Percentiles rank a stretch among this genome's conserved stretches.
Conservation (phyloP, 2,329 filamentous ascomycete genomes). For the Fonsecaea pedrosoi region DNA sequence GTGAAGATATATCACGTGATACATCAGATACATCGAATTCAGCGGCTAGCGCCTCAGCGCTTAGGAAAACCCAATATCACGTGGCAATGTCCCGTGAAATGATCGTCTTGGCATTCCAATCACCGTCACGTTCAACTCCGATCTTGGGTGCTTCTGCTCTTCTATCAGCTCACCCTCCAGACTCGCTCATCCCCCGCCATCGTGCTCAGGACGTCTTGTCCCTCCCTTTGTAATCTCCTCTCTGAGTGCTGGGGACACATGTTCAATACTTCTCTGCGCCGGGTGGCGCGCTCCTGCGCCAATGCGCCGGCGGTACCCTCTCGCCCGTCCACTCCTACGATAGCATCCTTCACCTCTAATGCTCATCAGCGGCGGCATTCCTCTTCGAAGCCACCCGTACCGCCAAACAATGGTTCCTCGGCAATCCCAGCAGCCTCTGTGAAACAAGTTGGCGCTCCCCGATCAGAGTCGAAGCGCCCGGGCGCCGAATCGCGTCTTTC, state of each 20-base stretch:
- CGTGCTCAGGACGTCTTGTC: slow-evolving; percentile 16
- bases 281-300: slow-evolving; percentile 50
- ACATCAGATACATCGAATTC: no score
- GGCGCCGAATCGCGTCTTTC: slow-evolving; percentile 39
- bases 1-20: neutral
- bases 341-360: slow-evolving; percentile 47
- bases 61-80: no score
- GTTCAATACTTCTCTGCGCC: slow-evolving; percentile 55
- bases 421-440: slow-evolving; percentile 38
- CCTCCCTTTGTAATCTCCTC: neutral
- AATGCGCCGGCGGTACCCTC: slow-evolving; percentile 45
- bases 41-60: no score
- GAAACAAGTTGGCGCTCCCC: slow-evolving; percentile 39
- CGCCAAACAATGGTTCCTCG: slow-evolving; percentile 54
- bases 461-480: slow-evolving; percentile 37
- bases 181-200: slow-evolving; percentile 13
- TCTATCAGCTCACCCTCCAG: slow-evolving; percentile 26
- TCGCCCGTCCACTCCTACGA: slow-evolving; percentile 44
- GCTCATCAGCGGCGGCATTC: slow-evolving; percentile 56
- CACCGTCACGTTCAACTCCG: slow-evolving; percentile 12
- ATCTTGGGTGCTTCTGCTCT: slow-evolving; percentile 25
- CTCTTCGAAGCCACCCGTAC: slow-evolving; percentile 56
- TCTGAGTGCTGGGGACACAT: slow-evolving; percentile 41
- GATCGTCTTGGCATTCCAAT: neutral
- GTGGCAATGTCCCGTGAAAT: no score